Base-by-base conservation (phyloP, 805 yeast species). In the Hanseniaspora vineae region DNA sequence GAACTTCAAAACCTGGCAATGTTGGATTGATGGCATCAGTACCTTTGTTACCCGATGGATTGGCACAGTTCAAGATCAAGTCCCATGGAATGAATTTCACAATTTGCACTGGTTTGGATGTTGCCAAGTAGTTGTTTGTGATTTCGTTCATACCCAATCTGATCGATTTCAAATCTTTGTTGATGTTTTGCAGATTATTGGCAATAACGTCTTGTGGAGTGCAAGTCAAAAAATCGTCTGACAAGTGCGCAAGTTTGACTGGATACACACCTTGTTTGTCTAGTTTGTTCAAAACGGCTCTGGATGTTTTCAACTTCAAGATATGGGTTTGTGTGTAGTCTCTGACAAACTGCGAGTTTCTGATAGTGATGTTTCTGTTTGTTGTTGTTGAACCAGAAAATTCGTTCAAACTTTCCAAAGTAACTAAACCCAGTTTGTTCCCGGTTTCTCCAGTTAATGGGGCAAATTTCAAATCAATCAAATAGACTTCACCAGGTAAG, bases 251-350 rank as follows among this genome's bases (percentile, higher is more conserved):
- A 55, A 89, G 72, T 66, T 87, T 90, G 72, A 90, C 86, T 49
- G 98, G 97, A 65, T 78, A 90, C 33, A 92, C 97, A 29, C 96
- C 84, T 55, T 77, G 72, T 55, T 75, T 77, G 65, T 88, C 96
- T 54, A 86, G 76, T 51, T 75, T 75, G 33, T 78, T 71, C 54
- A 89, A 71, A 48, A 88, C 71, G 51, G 73, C 75, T 64, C 95
- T 78, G 10, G 95, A 73, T 20, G 85, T 72, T 60, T 76, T 80
- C 56, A 90, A 70, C 60, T 81, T 87, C 60, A 90, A 74, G 50
- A 77, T 81, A 62, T 89, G 85, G 42, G 75, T 70, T 51, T 85
- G 77, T n/a, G 94, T 84, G 62, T 79, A 85, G 66, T 90, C 97
- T 65, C 98, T 78, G 50, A 85, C 76, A 64, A 71, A 86, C 44